Conservation (phyloP, 129 eudicot genomes). For the Rutidosis leptorrhynchoides region DNA sequence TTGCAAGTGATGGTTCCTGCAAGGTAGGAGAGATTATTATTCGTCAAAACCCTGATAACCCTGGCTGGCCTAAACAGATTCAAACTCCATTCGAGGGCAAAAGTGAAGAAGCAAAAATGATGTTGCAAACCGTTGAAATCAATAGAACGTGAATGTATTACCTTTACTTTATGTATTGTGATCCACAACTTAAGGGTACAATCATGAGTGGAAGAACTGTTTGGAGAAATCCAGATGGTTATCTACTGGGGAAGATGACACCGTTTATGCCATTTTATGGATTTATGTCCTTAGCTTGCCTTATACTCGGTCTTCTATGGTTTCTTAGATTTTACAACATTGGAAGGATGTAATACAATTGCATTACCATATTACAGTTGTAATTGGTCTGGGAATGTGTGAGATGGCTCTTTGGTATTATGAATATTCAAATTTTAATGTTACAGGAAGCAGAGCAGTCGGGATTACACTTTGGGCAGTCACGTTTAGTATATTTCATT, state of each 20-base stretch:
- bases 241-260: slow-evolving; percentile 79
- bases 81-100: slow-evolving; percentile 61
- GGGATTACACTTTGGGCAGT: slow-evolving; percentile 89
- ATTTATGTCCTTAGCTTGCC: slow-evolving; percentile 74
- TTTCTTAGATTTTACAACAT: slow-evolving; percentile 66
- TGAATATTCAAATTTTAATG: slow-evolving; percentile 73
- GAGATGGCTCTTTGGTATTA: slow-evolving; percentile 93
- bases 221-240: slow-evolving; percentile 87
- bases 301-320: slow-evolving; percentile 79
- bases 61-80: slow-evolving; percentile 72
- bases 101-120: slow-evolving; percentile 64
- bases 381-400: slow-evolving; percentile 85
- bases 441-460: slow-evolving; percentile 74
- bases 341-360: slow-evolving; percentile 82
- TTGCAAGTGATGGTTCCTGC: slow-evolving; percentile 75
- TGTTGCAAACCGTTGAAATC: slow-evolving; percentile 52
- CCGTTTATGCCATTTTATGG: slow-evolving; percentile 85
- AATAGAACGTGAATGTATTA: slow-evolving; percentile 84
- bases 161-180: slow-evolving; percentile 72
- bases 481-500: slow-evolving; percentile 67
- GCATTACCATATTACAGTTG: slow-evolving; percentile 80
- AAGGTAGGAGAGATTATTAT: slow-evolving; percentile 86
- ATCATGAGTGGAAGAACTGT: slow-evolving; percentile 77
- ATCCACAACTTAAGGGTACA: slow-evolving; percentile 70
- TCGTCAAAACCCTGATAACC: slow-evolving; percentile 62